A percentile compares a stretch with the other conserved stretches of the same genome.
phyloP scores from a whole-genome alignment of 495 filamentous ascomycete species.

The Astrothelium macrocarpum region DNA sequence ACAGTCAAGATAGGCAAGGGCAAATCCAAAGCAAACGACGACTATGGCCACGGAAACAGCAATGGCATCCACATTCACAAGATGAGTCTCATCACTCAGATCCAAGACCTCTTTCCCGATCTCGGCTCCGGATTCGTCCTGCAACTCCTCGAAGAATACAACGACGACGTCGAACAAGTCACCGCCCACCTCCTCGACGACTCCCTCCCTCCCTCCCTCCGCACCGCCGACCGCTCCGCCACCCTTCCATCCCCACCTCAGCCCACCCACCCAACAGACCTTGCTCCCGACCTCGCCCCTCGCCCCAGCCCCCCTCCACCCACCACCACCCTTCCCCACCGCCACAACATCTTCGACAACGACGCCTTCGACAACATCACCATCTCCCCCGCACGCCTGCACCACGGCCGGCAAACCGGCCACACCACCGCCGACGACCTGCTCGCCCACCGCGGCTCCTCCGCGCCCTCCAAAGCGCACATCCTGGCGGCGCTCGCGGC shows the following conservation, averaged over 20 bases:
- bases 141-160: constrained; percentile 68
- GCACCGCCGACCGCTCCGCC: constrained; percentile 44
- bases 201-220: constrained; percentile 55
- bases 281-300: constrained; percentile 29
- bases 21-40: constrained; percentile 46
- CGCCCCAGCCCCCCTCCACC: constrained; percentile 34
- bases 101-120: constrained; percentile 89
- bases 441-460: constrained; percentile 41
- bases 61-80: constrained; percentile 64
- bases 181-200: constrained; percentile 79
- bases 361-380: constrained; percentile 72
- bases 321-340: constrained; percentile 27
- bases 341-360: constrained; percentile 66
- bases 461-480: constrained; percentile 65
- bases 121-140: constrained; percentile 76
- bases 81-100: constrained; percentile 71
- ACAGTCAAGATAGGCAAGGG: constrained; percentile 53
- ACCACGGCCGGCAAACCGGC: constrained; percentile 61
- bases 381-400: constrained; percentile 50
- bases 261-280: constrained; percentile 29
- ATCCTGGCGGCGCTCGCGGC: constrained; percentile 84
- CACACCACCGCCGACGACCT: constrained; percentile 53
- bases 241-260: constrained; percentile 30
- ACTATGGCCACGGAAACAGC: constrained; percentile 34
- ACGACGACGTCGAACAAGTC: constrained; percentile 66